phyloP scores from a whole-genome alignment of 495 filamentous ascomycete species.

The Aspergillus diversus region DNA sequence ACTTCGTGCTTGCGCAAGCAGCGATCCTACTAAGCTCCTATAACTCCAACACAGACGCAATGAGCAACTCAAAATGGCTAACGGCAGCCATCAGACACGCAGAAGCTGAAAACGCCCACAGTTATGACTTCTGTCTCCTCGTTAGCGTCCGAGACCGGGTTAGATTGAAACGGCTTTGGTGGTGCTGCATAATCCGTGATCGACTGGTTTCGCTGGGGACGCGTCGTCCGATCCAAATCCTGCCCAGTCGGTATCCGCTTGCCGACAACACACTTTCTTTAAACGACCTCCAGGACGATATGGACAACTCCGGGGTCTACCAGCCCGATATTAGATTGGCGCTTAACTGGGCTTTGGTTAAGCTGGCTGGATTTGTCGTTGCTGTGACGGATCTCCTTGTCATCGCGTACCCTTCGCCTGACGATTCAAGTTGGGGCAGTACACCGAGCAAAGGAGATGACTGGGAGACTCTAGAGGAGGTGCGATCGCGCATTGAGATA shows the following conservation, averaged over 20 bases:
- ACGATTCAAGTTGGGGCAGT: neutral
- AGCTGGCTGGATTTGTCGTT: neutral
- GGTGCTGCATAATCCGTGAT: neutral
- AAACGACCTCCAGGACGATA: neutral
- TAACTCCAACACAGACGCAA: neutral
- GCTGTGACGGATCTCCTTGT: constrained; percentile 1
- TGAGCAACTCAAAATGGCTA: neutral
- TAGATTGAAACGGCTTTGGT: neutral
- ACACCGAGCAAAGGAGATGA: neutral
- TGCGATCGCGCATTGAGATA: neutral
- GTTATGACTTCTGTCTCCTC: neutral
- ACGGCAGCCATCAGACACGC: neutral
- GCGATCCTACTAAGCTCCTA: neutral
- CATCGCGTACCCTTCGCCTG: neutral
- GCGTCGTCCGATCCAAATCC: neutral
- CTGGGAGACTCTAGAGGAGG: neutral
- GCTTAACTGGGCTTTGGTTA: neutral
- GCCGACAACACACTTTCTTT: neutral
- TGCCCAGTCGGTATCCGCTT: neutral
- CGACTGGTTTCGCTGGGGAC: neutral
- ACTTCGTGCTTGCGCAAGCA: neutral
- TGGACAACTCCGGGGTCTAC: neutral
- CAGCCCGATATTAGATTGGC: neutral
- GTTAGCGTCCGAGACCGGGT: neutral
- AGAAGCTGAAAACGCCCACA: neutral